A percentile compares a stretch with the other conserved stretches of the same genome.
These are phyloP conservation scores for Agrocybe pediades DNA, from an alignment of 768 basidiomycete genomes.

Conservation along the genomic window DNA sequence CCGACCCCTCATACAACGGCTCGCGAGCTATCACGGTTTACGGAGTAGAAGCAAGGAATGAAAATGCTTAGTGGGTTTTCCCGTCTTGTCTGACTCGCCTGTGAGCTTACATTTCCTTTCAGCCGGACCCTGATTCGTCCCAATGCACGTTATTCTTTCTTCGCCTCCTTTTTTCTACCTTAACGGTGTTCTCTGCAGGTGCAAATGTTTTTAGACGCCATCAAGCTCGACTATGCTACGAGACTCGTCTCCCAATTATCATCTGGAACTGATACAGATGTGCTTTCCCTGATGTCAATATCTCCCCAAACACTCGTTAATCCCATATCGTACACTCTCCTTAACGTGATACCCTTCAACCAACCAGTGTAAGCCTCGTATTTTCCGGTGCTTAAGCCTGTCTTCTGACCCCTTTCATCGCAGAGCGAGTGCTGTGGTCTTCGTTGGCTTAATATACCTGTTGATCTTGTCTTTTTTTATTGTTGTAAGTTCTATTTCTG, in stretches of 20 bases:
- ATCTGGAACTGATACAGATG: conserved; percentile 17
- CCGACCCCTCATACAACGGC: conserved; percentile 47
- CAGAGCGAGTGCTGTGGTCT: conserved; percentile 55
- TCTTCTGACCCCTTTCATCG: background rate
- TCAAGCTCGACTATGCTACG: conserved; percentile 23
- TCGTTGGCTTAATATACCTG: conserved; percentile 58
- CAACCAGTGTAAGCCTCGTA: conserved; percentile 53
- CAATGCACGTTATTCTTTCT: conserved; percentile 21
- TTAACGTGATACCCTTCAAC: conserved; percentile 62
- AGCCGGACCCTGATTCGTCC: conserved; percentile 36
- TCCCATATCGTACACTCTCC: conserved; percentile 48
- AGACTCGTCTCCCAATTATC: conserved; percentile 20
- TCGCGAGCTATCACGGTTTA: conserved; percentile 51
- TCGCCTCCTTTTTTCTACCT: background rate
- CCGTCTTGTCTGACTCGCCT: background rate
- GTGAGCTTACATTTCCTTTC: conserved; percentile 2
- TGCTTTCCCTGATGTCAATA: conserved; percentile 45
- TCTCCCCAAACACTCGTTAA: conserved; percentile 53
- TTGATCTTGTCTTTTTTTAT: conserved; percentile 44
- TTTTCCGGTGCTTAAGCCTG: background rate
- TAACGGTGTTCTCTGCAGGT: conserved; percentile 23
- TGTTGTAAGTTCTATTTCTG: conserved; percentile 30
- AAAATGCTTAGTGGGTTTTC: conserved; percentile 57
- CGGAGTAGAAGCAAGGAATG: conserved; percentile 54
- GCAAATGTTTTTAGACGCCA: conserved; percentile 33